Evolutionary conservation across 2,329 filamentous ascomycete species (phyloP).

Genomic region (Alternaria solani): DNA sequence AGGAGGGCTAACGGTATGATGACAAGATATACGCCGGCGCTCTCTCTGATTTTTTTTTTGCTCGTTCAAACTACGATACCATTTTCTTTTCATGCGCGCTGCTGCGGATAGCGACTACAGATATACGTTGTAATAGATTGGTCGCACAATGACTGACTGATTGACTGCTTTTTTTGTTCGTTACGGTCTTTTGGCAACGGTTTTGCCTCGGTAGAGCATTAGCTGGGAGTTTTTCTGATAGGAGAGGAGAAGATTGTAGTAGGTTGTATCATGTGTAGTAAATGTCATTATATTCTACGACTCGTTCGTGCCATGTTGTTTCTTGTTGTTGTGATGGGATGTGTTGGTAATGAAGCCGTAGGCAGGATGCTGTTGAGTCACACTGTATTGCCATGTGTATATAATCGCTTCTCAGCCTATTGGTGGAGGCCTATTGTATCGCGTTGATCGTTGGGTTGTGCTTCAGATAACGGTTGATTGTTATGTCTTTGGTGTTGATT

Average conservation of each 20-base stretch:
- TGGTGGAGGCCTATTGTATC: too few species aligned
- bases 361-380: too few species aligned
- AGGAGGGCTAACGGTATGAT: neutral
- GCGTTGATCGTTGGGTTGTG: too few species aligned
- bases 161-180: neutral
- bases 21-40: neutral
- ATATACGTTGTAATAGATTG: slow-evolving; percentile 4
- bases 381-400: too few species aligned
- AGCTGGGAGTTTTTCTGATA: neutral
- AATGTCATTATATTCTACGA: neutral
- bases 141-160: neutral
- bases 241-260: neutral
- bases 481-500: too few species aligned
- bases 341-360: too few species aligned
- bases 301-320: neutral
- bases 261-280: neutral
- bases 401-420: too few species aligned
- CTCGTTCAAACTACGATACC: neutral
- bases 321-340: too few species aligned
- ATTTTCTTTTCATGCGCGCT: neutral
- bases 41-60: neutral
- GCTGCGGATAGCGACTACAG: neutral
- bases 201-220: neutral
- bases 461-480: too few species aligned
- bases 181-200: neutral